Conservation (phyloP, 352 stramenopile species). For the Phytophthora sp. region DNA sequence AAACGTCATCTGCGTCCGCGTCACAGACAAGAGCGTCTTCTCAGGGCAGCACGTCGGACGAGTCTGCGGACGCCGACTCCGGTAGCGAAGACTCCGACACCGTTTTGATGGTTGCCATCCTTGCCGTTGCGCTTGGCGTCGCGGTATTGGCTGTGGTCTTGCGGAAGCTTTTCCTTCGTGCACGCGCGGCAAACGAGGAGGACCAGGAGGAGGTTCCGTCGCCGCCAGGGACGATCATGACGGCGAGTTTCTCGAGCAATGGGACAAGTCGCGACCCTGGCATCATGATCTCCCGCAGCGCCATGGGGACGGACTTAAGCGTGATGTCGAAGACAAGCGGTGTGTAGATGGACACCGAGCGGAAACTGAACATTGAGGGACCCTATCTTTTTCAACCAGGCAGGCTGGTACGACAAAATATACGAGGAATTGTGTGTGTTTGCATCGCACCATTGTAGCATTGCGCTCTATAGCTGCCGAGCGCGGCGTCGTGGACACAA, state of each 20-base stretch:
- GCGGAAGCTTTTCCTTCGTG: slow-evolving; percentile 62
- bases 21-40: neutral
- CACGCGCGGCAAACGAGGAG: slow-evolving; percentile 46
- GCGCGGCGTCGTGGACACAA: neutral
- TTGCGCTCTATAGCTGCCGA: neutral
- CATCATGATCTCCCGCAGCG: slow-evolving; percentile 9
- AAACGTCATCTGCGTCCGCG: neutral
- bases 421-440: neutral
- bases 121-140: slow-evolving; percentile 57
- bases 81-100: slow-evolving; percentile 39
- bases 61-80: slow-evolving; percentile 3
- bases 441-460: slow-evolving; percentile 2
- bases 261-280: slow-evolving; percentile 1
- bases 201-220: slow-evolving; percentile 47
- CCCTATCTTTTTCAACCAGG: neutral
- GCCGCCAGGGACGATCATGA: slow-evolving; percentile 18
- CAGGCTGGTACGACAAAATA: slow-evolving; percentile 2
- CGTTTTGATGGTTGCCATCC: slow-evolving; percentile 67
- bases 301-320: slow-evolving; percentile 5
- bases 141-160: slow-evolving; percentile 63
- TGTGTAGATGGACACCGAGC: slow-evolving; percentile 7
- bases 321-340: slow-evolving; percentile 11
- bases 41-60: neutral
- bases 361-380: neutral
- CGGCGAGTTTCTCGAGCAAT: slow-evolving; percentile 21